These are phyloP conservation scores for Vitis hybrid DNA, from an alignment of 177 flowering plant genomes.

Conservation along the genomic window DNA sequence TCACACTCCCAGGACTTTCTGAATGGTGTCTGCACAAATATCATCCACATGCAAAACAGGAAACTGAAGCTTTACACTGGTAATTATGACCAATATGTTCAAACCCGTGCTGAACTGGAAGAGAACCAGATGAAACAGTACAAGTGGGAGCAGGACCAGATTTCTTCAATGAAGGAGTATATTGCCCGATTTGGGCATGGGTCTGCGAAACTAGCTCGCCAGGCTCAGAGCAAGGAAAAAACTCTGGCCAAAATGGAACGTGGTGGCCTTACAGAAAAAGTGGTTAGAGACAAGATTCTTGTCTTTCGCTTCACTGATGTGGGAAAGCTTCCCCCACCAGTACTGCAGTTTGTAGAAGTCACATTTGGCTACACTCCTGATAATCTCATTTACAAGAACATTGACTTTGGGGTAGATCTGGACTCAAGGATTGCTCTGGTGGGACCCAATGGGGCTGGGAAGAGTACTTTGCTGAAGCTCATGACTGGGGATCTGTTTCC, in stretches of 20 bases:
- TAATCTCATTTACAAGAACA: slow-evolving; percentile 58
- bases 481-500: slow-evolving; percentile 74
- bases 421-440: slow-evolving; percentile 73
- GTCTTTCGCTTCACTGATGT: slow-evolving; percentile 69
- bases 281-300: slow-evolving; percentile 51
- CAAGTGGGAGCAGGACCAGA: slow-evolving; percentile 84
- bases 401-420: slow-evolving; percentile 78
- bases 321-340: slow-evolving; percentile 84
- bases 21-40: slow-evolving; percentile 77
- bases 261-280: slow-evolving; percentile 74
- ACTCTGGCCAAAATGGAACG: slow-evolving; percentile 80
- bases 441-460: slow-evolving; percentile 83
- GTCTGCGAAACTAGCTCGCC: slow-evolving; percentile 76
- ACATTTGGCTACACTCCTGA: slow-evolving; percentile 75
- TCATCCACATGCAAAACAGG: slow-evolving; percentile 79
- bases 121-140: slow-evolving; percentile 85
- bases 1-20: slow-evolving; percentile 80
- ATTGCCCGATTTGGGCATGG: slow-evolving; percentile 84
- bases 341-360: slow-evolving; percentile 72
- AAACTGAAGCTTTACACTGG: slow-evolving; percentile 63
- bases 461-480: slow-evolving; percentile 73
- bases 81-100: slow-evolving; percentile 70
- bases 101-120: slow-evolving; percentile 67
- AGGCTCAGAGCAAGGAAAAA: slow-evolving; percentile 81
- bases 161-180: slow-evolving; percentile 70